A percentile compares a stretch with the other conserved stretches of the same genome.
Conservation (phyloP, 164 flowering plant genomes). For the Annona cherimola region DNA sequence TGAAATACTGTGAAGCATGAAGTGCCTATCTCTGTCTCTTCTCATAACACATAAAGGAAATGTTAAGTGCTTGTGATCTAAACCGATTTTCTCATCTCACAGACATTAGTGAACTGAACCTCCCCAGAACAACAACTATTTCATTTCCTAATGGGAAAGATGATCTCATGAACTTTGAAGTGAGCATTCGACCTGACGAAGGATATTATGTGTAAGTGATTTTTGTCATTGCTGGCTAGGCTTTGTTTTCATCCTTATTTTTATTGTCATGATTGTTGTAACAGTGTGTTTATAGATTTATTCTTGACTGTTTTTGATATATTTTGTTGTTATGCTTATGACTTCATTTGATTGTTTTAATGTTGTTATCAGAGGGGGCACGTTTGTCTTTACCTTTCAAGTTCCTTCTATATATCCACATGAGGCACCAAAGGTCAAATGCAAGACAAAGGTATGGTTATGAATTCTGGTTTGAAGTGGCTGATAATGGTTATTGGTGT, state of each 20-base stretch:
- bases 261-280: too few relatives aligned
- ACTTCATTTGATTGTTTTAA: not conserved
- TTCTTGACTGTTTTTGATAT: too few relatives aligned
- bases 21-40: too few relatives aligned
- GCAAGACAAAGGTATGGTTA: constrained; percentile 65
- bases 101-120: constrained; percentile 74
- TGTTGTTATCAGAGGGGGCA: constrained; percentile 47
- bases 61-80: not conserved
- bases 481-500: not conserved
- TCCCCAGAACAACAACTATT: constrained; percentile 51
- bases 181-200: constrained; percentile 60
- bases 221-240: not conserved
- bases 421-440: constrained; percentile 80
- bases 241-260: not conserved
- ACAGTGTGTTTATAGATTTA: too few relatives aligned
- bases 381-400: constrained; percentile 54
- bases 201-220: constrained; percentile 58
- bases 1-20: too few relatives aligned
- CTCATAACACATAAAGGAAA: too few relatives aligned
- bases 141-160: constrained; percentile 66
- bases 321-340: too few relatives aligned
- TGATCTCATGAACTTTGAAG: constrained; percentile 72
- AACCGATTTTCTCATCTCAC: constrained; percentile 5
- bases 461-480: not conserved
- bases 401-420: constrained; percentile 71